Evolutionary conservation across 345 rosid species (phyloP), one percentile per base, ranked within the genome.

Genomic region (Streptanthus diversifolius): DNA sequence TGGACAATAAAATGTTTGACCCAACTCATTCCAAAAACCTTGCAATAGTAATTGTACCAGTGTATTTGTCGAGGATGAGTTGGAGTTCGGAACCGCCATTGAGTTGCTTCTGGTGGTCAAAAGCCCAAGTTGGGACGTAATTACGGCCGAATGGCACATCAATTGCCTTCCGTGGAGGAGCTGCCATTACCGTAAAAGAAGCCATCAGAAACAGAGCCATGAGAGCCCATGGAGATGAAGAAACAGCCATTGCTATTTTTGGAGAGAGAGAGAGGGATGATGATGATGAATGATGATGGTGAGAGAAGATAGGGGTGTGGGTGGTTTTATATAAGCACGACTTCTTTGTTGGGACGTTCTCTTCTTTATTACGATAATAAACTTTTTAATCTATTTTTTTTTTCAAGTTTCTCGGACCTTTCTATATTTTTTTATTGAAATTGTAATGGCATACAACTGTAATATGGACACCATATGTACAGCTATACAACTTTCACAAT

Each of bases 51-150:
- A 56, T 39, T 18, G 45, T 72, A 90, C 97, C 95, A 8, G 95
- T 84, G 88, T 84, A 83, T 49, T 89, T 91, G 56, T 91, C 97
- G 27, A 91, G 79, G 37, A 75, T 21, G 14, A 91, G 97, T 54
- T 91, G 92, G 55, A 86, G 86, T 75, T 91, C 88, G 1, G 77
- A 66, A 6, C 95, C 97, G 10, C 88, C 92, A 53, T 82, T 82
- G 82, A 61, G 9, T 77, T 86, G 88, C 64, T 86, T 89, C 69
- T 89, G 90, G 82, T 91, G 97, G 70, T 91, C 97, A 68, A 83
- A 86, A 37, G 97, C 92, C 95, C 97, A 91, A 3, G 97, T 88
- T 8, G 97, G 95, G 15, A 66, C 74, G 52, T 88, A 91, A 90
- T 89, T 89, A 18, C 88, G 80, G 48, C 90, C 79, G 41, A 91